Evolutionary conservation across 768 basidiomycete species (phyloP).

Genomic region (Mycena amicta): DNA sequence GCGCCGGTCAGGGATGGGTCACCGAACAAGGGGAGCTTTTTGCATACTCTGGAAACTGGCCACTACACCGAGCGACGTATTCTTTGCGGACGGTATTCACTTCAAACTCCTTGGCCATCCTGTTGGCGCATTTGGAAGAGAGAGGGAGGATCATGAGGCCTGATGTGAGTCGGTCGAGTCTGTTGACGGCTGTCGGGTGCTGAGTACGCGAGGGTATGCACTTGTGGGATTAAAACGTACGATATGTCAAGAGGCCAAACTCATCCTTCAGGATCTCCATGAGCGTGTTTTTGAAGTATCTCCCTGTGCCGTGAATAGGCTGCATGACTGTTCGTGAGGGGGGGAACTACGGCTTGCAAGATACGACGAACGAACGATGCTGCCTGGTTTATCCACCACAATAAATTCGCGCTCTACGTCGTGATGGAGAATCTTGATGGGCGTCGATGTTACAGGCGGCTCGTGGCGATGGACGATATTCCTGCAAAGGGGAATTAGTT

Average conservation of each 20-base stretch:
- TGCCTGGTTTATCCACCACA: constrained; percentile 95
- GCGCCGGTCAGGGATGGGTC: neutral
- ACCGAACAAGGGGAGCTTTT: neutral
- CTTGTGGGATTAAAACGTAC: constrained; percentile 65
- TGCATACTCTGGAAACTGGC: constrained; percentile 83
- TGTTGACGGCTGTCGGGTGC: constrained; percentile 75
- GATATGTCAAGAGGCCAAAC: constrained; percentile 80
- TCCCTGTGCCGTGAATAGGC: constrained; percentile 92
- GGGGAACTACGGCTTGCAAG: too few relatives aligned
- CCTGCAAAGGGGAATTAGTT: constrained; percentile 51
- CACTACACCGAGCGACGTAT: constrained; percentile 87
- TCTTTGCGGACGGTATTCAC: constrained; percentile 85
- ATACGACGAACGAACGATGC: constrained; percentile 72
- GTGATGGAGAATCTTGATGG: constrained; percentile 76
- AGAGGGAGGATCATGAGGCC: constrained; percentile 94
- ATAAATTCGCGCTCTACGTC: constrained; percentile 83
- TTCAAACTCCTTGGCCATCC: constrained; percentile 80
- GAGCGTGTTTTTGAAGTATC: constrained; percentile 88
- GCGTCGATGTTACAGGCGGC: constrained; percentile 86
- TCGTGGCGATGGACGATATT: constrained; percentile 97
- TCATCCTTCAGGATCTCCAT: constrained; percentile 85
- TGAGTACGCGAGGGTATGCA: too few relatives aligned
- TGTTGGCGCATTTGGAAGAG: constrained; percentile 64
- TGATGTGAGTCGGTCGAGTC: constrained; percentile 91
- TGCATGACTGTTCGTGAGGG: constrained; percentile 35